Base-by-base conservation (phyloP, 306 rosid species). In the Castanopsis chinensis region DNA sequence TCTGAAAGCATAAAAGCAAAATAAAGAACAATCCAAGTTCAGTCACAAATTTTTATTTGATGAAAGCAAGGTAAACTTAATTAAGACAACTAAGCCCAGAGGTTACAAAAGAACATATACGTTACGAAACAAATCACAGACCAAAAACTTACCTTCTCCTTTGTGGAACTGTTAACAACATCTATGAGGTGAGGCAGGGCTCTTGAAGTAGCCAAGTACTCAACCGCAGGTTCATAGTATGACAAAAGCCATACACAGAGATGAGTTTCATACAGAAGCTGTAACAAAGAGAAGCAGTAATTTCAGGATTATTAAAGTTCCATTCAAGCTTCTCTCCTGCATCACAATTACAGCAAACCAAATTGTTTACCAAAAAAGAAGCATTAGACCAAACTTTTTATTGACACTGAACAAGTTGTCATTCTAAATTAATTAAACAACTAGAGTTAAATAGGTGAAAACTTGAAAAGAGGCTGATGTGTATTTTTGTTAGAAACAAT, bases 231-330 rank as follows among this genome's bases (percentile, higher is more conserved):
- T 78, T 95, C 99, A 81, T 87, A 91, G 84, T 87, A 95, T 82
- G 99, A 95, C 58, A 95, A 85, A 78, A 93, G 97, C 99, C 99
- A 95, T 63, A 95, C 71, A 75, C 99, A 95, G 43, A 95, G 92
- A 82, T 97, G 91, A 1, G 99, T 93, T 83, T 95, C 98, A 75
- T 95, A 95, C 64, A 95, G 97, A 78, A 95, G 92, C 99, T 95
- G 93, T 69, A 15, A 83, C 80, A 92, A 72, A 82, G 55, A 81
- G 83, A n/a, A 4, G 57, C 76, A 74, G 76, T 78, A 84, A 57
- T 78, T 79, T 78, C 69, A 63, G n/a, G n/a, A 63, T 5, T 30
- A 13, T 23, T 1, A 60, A 60, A 60, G 20, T 14, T 30, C 15
- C n/a, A n/a, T n/a, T n/a, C n/a, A n/a, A n/a, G n/a, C n/a, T n/a